Conservation (phyloP, 1,139 yeast genomes). For the Protomyces lactucae-debilis region DNA sequence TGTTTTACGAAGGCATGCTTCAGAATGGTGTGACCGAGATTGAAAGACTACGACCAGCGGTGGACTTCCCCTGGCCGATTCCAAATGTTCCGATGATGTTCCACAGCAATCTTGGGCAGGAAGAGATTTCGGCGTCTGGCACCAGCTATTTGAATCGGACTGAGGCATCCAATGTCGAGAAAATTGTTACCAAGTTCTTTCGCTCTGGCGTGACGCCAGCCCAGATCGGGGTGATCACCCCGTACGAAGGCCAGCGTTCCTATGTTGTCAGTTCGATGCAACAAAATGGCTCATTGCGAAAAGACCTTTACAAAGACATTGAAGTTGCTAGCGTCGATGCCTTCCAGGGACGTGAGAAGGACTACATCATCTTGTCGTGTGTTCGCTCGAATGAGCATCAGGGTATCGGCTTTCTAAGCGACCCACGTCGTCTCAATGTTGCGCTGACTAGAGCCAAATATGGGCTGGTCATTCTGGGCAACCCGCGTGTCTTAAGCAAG, state of each 20-base stretch:
- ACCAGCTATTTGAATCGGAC: slow-evolving; percentile 80
- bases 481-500: slow-evolving; percentile 69
- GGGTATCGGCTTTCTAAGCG: slow-evolving; percentile 79
- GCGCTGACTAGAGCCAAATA: slow-evolving; percentile 88
- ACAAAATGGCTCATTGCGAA: slow-evolving; percentile 59
- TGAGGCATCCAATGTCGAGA: slow-evolving; percentile 88
- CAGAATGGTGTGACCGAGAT: slow-evolving; percentile 85
- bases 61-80: slow-evolving; percentile 87
- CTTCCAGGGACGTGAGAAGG: slow-evolving; percentile 94
- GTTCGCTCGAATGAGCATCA: slow-evolving; percentile 84
- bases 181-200: slow-evolving; percentile 66
- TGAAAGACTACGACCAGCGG: slow-evolving; percentile 54
- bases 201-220: slow-evolving; percentile 73
- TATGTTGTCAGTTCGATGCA: slow-evolving; percentile 75
- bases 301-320: slow-evolving; percentile 61
- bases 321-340: slow-evolving; percentile 95
- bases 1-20: slow-evolving; percentile 87
- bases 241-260: slow-evolving; percentile 91
- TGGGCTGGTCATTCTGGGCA: slow-evolving; percentile 78
- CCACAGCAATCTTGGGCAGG: slow-evolving; percentile 87
- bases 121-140: slow-evolving; percentile 79
- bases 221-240: slow-evolving; percentile 89
- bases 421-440: slow-evolving; percentile 86
- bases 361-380: slow-evolving; percentile 80
- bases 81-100: slow-evolving; percentile 84